Base-by-base conservation (phyloP, 179 eudicot species). In the Amaranthus tricolor region DNA sequence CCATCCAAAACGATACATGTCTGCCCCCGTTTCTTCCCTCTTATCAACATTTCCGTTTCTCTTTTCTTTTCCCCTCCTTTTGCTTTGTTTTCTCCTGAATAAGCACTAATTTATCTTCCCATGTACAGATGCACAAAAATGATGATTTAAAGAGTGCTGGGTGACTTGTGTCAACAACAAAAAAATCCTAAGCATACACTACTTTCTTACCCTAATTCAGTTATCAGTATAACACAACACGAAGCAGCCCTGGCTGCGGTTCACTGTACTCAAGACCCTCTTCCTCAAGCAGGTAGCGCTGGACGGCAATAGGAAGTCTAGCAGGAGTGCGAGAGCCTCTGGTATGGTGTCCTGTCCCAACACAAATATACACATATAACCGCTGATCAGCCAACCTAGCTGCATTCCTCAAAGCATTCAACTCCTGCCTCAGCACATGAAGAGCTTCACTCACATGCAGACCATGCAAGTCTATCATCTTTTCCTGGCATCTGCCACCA, bases 271-370 rank as follows among this genome's bases (percentile, higher is more conserved):
- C 92, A 2, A 95, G 89, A 77, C 97, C 95, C 75, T 95, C 98
- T 65, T 91, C 97, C 78, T 93, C 93, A 45, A 95, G 98, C 81
- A 95, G 86, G 81, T 91, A 91, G 58, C 89, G 88, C 85, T 93
- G 97, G 64, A 95, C 86, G 73, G 98, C 93, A 82, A 83, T 52
- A 8, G 97, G 98, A 68, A 93, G 95, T 76, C 98, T 84, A 48
- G 94, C 90, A 55, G 91, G 96, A 44, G 98, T 88, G 78, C 97
- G 97, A 16, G 93, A 64, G 53, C 99, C 99, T 81, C 89, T 84
- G 16, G 98, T 91, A 75, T 93, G 99, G 85, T 95, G 97, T 62
- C 96, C 99, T 19, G 97, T 90, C 75, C 99, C 99, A 13, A 95
- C 99, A 51, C 97, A 88, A 48, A 95, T 88, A 78, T 83, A 93